These are phyloP conservation scores for Calycina herbarum DNA, from an alignment of 2,329 filamentous ascomycete species.

Conservation along the genomic window DNA sequence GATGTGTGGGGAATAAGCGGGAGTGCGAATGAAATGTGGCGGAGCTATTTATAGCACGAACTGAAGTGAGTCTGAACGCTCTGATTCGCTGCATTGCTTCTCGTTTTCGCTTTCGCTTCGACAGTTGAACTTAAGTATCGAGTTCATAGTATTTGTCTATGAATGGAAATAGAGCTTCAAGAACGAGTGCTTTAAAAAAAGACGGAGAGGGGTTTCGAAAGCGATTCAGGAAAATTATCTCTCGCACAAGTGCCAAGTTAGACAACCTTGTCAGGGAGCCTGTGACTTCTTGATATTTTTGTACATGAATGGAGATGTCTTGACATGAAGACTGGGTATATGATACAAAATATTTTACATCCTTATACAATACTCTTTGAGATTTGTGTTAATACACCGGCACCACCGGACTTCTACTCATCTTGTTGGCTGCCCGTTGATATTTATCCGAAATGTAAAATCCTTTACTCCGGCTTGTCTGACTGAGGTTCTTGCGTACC, in stretches of 20 bases:
- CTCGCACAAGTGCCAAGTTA: not conserved
- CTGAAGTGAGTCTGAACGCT: not conserved
- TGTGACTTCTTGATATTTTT: not conserved
- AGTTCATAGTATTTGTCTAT: too few relatives aligned
- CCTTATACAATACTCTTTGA: not conserved
- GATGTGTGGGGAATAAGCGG: not conserved
- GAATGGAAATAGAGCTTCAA: too few relatives aligned
- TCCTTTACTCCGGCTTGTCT: not conserved
- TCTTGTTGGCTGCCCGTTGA: not conserved
- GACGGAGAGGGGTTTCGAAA: not conserved
- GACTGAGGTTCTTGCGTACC: not conserved
- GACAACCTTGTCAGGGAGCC: not conserved
- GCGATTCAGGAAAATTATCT: too few relatives aligned
- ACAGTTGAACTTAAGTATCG: not conserved
- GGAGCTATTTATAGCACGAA: not conserved
- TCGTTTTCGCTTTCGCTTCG: not conserved
- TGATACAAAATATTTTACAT: slow-evolving; percentile 5
- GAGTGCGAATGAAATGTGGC: not conserved
- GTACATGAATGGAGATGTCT: slow-evolving; percentile 3
- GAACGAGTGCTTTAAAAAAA: too few relatives aligned
- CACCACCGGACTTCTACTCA: not conserved
- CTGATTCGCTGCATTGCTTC: not conserved
- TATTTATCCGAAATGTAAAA: not conserved
- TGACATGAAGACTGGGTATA: not conserved
- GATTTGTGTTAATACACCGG: not conserved